Percentiles rank a stretch among this genome's conserved stretches.
Conservation (phyloP, 2,329 filamentous ascomycete species). For the Cadophora malorum region DNA sequence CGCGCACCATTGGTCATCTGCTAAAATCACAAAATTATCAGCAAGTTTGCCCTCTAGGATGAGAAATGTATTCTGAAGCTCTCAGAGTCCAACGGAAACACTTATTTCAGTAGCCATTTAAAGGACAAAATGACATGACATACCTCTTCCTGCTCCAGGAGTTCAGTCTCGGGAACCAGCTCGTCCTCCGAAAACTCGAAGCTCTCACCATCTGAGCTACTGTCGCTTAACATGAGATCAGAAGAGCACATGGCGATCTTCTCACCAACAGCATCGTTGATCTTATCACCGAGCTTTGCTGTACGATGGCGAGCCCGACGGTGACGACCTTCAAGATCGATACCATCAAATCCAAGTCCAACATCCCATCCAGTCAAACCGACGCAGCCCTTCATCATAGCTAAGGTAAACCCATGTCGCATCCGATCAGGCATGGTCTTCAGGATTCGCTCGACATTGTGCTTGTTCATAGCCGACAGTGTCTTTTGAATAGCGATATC, state of each 20-base stretch:
- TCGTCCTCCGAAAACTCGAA: not conserved
- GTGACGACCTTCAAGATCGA: not conserved
- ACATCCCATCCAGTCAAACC: not conserved
- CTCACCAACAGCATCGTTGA: not conserved
- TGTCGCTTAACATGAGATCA: too few relatives aligned
- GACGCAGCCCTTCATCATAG: conserved; percentile 6
- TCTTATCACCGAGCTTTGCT: not conserved
- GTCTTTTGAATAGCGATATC: not conserved
- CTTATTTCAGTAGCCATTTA: not conserved
- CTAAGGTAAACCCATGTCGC: not conserved
- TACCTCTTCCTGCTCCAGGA: not conserved
- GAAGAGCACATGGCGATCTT: not conserved
- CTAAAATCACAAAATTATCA: too few relatives aligned
- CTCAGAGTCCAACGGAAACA: not conserved
- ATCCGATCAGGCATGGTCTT: not conserved
- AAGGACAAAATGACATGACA: not conserved
- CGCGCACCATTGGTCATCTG: too few relatives aligned
- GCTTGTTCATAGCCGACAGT: not conserved
- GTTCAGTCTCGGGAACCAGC: not conserved
- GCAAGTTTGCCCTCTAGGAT: not conserved
- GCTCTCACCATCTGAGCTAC: not conserved
- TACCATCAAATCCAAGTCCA: not conserved
- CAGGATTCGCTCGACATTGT: not conserved
- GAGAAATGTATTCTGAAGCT: not conserved
- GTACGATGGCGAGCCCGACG: not conserved